Evolutionary conservation across 2,329 filamentous ascomycete species (phyloP).

Genomic region (Triangularia setosa): DNA sequence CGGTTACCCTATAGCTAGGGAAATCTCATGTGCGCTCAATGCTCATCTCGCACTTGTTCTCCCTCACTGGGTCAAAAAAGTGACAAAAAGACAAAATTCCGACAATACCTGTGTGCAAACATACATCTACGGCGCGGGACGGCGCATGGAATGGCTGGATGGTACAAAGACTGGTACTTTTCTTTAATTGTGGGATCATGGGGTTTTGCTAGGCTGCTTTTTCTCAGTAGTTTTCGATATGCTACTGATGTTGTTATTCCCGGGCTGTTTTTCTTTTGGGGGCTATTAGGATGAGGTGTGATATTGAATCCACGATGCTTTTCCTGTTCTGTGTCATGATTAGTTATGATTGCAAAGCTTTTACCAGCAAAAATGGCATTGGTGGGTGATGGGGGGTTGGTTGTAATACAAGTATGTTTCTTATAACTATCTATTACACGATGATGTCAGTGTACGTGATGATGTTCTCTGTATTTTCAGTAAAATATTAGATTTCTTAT

Average conservation of each 20-base stretch:
- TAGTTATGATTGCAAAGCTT: neutral
- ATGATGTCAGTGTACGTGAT: neutral
- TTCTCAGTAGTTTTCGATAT: neutral
- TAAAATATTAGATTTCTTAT: neutral
- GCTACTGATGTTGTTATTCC: neutral
- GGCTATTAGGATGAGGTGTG: neutral
- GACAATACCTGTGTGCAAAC: neutral
- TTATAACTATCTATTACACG: neutral
- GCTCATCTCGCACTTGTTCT: neutral
- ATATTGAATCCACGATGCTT: neutral
- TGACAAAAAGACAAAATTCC: neutral
- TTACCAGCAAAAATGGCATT: neutral
- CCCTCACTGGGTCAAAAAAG: neutral
- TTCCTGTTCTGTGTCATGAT: neutral
- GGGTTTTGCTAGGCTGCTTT: neutral
- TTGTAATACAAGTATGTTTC: neutral
- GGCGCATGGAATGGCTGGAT: neutral
- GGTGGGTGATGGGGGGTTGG: neutral
- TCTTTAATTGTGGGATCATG: conserved; percentile 2
- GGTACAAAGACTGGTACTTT: conserved; percentile 2
- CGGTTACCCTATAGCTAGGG: neutral
- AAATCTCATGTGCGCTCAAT: neutral
- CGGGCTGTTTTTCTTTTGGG: neutral
- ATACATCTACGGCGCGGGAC: neutral
- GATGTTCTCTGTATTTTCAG: neutral